Base-by-base conservation (phyloP, 1,284 basidiomycete genomes). In the Ustilago shanxiensis region DNA sequence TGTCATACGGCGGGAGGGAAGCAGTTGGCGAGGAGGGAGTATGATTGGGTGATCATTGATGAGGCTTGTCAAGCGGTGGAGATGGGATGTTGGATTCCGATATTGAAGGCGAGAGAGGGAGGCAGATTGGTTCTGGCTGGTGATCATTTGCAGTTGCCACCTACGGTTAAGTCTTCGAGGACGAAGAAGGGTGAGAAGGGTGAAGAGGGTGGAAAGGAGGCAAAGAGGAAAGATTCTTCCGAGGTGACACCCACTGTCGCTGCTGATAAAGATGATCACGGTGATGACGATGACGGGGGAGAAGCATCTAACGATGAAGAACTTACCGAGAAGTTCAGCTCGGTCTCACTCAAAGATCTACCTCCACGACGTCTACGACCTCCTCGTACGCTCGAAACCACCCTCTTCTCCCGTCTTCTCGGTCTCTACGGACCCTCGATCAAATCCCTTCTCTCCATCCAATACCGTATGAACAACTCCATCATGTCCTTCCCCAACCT, bases 21-120 rank as follows among this genome's bases (percentile, higher is more conserved):
- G 44, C 67, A 79, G 54, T 57, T 84, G 54, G 67, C 78, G 7
- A 28, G 58, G 2, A 31, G 66, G 6, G 35, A 62, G 2, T 99
- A 98, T 80, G 96, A 98, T 84, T 91, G 95, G 0, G 91, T 95
- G 9, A 92, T 98, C 47, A 94, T 99, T 45, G 96, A 98, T 79
- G 96, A 98, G 87, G 87, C 86, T 16, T 98, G 95, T 0, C 96
- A 98, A 86, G 95, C 95, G 2, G 86, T 97, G n/a, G 95, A 98
- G 87, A 93, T 95, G 9, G 93, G 95, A 3, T 98, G 95, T 86
- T 98, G 96, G 95, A 91, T 98, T 33, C 95, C 96, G 0, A 93
- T 98, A 57, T 90, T 96, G 18, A 78, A 79, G 37, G 68, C 72
- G 4, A 71, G 66, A 18, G 66, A 72, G 33, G 65, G 70, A 1